phyloP scores from a whole-genome alignment of 805 yeast species.

The Metschnikowia gelsemii region DNA sequence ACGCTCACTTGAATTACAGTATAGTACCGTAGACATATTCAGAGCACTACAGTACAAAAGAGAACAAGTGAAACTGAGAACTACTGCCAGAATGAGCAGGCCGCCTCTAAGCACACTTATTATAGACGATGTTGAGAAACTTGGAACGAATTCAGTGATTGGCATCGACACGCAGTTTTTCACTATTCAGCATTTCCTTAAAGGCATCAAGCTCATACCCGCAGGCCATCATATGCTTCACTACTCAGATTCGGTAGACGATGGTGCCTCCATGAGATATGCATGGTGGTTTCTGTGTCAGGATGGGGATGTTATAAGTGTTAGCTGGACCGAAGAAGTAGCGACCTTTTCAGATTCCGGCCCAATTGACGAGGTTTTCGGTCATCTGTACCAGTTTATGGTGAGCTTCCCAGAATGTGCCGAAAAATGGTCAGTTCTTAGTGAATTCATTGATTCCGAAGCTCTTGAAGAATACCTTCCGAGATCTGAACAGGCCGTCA shows the following conservation, averaged over 20 bases:
- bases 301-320: constrained; percentile 32
- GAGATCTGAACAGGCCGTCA: constrained; percentile 24
- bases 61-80: too few relatives aligned
- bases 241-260: constrained; percentile 29
- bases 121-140: constrained; percentile 19
- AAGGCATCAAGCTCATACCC: constrained; percentile 53
- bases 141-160: constrained; percentile 19
- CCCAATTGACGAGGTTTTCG: constrained; percentile 28
- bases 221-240: constrained; percentile 57
- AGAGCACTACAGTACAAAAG: too few relatives aligned
- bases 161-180: constrained; percentile 55
- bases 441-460: constrained; percentile 22
- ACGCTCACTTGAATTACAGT: too few relatives aligned
- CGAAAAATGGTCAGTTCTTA: constrained; percentile 19
- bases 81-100: not conserved
- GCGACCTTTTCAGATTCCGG: constrained; percentile 3
- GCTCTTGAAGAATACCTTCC: constrained; percentile 24
- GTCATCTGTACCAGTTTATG: constrained; percentile 33
- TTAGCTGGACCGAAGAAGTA: constrained; percentile 36
- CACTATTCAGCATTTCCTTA: constrained; percentile 36
- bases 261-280: constrained; percentile 30
- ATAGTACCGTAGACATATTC: too few relatives aligned
- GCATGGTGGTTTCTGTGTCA: constrained; percentile 41
- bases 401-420: constrained; percentile 37
- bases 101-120: constrained; percentile 29